These are phyloP conservation scores for Chenopodium formosanum DNA, from an alignment of 148 eudicot species.

Conservation along the genomic window DNA sequence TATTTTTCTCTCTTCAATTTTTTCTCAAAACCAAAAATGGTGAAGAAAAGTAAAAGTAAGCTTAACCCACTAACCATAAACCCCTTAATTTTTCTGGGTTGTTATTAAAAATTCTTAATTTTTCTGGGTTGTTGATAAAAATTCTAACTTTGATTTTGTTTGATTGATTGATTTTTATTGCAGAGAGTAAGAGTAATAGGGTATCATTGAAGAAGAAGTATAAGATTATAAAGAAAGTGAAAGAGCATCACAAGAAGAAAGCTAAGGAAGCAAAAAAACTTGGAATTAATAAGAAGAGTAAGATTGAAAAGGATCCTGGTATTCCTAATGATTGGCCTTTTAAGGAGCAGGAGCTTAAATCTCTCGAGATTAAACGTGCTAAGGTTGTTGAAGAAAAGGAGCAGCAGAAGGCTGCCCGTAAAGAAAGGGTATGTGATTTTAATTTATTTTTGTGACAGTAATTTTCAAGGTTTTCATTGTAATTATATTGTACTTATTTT, in stretches of 20 bases:
- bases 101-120: background rate
- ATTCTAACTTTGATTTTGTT: background rate
- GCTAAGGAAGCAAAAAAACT: conserved; percentile 88
- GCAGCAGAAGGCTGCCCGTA: conserved; percentile 87
- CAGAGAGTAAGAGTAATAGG: conserved; percentile 97
- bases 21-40: conserved; percentile 38
- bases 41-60: conserved; percentile 81
- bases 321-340: conserved; percentile 99
- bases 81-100: background rate
- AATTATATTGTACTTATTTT: too few relatives aligned
- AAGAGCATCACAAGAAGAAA: conserved; percentile 93
- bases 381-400: conserved; percentile 68
- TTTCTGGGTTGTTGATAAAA: background rate
- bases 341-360: conserved; percentile 93
- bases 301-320: conserved; percentile 90
- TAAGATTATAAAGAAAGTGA: conserved; percentile 77
- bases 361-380: conserved; percentile 74
- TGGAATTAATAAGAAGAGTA: conserved; percentile 56
- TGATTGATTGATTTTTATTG: background rate
- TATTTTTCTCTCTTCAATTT: background rate
- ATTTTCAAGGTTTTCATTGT: too few relatives aligned
- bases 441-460: too few relatives aligned
- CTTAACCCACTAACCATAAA: background rate
- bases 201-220: conserved; percentile 68
- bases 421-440: conserved; percentile 69